phyloP scores from a whole-genome alignment of 1,139 yeast species.

The Blastobotrys illinoisensis region DNA sequence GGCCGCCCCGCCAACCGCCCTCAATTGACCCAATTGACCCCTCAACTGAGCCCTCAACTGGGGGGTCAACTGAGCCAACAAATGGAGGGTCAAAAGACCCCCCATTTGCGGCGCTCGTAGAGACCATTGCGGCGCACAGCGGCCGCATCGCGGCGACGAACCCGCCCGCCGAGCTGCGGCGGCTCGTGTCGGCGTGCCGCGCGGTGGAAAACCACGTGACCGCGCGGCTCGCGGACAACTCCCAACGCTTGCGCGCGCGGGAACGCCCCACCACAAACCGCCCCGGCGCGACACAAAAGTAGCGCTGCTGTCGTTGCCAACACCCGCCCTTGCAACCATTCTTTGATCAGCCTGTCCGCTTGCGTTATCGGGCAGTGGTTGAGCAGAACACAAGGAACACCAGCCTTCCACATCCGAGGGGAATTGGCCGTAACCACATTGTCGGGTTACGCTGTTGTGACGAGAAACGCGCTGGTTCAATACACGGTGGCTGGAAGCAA shows the following conservation, averaged over 20 bases:
- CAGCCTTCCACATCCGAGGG: background rate
- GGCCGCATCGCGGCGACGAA: background rate
- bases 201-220: background rate
- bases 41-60: no score
- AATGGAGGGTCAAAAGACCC: no score
- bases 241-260: background rate
- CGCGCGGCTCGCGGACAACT: background rate
- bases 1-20: background rate
- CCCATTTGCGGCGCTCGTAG: no score
- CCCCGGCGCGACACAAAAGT: no score
- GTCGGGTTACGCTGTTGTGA: no score
- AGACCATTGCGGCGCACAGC: background rate
- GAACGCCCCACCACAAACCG: background rate
- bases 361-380: background rate
- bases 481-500: no score
- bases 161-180: background rate
- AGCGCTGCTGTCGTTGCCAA: background rate
- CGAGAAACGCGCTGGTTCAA: no score
- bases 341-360: background rate
- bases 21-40: no score
- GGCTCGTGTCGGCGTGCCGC: background rate
- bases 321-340: background rate
- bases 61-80: background rate
- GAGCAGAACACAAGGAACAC: background rate
- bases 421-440: background rate